These are phyloP conservation scores for Alternaria sp. DNA, from an alignment of 2,329 filamentous ascomycete species.

Conservation along the genomic window DNA sequence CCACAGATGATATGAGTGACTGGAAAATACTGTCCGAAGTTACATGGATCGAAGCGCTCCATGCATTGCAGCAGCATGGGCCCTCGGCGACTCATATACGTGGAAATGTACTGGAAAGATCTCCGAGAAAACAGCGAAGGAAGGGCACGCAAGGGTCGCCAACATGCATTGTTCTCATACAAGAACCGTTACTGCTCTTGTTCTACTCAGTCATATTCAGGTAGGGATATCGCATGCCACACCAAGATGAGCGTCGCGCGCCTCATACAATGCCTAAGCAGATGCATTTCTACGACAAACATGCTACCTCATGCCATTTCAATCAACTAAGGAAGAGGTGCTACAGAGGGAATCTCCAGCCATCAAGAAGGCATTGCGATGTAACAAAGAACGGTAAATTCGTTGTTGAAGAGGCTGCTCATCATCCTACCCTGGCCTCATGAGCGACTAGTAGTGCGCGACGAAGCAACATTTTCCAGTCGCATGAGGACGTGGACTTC, in stretches of 20 bases:
- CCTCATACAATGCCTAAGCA: neutral
- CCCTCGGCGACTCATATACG: neutral
- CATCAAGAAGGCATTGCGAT: neutral
- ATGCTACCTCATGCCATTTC: neutral
- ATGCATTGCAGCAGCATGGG: neutral
- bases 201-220: neutral
- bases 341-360: neutral
- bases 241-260: rapidly evolving
- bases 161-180: neutral
- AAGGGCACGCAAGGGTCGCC: neutral
- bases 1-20: neutral
- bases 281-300: neutral
- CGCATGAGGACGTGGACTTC: neutral
- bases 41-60: neutral
- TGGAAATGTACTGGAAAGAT: neutral
- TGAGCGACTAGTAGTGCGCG: neutral
- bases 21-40: neutral
- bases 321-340: neutral
- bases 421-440: neutral
- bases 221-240: neutral
- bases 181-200: neutral
- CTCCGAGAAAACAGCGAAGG: neutral
- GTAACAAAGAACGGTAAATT: rapidly evolving
- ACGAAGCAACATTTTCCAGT: neutral
- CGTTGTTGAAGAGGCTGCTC: rapidly evolving